A percentile compares a stretch with the other conserved stretches of the same genome.
Conservation (phyloP, 257 asterid species). For the Henckelia pumila region DNA sequence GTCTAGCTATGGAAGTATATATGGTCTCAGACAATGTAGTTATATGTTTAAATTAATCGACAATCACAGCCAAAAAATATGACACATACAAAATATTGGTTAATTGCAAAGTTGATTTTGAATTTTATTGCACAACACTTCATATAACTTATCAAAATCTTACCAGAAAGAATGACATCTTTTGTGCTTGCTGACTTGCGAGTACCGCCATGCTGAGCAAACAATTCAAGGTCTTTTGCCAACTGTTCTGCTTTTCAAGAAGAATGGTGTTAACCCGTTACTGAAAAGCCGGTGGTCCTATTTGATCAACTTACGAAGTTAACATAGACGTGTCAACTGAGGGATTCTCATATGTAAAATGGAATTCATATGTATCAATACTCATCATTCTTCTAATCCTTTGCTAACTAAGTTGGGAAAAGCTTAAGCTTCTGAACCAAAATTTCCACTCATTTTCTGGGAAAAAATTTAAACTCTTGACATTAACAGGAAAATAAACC, state of each 20-base stretch:
- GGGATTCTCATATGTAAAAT: background rate
- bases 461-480: background rate
- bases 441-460: background rate
- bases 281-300: background rate
- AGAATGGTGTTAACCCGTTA: slow-evolving; percentile 10
- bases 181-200: slow-evolving; percentile 96
- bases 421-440: background rate
- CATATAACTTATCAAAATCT: slow-evolving; percentile 23
- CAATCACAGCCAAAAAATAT: background rate
- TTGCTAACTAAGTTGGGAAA: background rate
- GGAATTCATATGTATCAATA: too few relatives aligned
- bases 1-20: slow-evolving; percentile 2
- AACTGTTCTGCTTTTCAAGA: slow-evolving; percentile 64
- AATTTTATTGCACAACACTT: background rate
- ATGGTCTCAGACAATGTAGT: background rate
- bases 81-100: background rate
- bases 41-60: background rate
- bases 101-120: slow-evolving; percentile 4
- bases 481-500: background rate
- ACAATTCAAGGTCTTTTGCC: slow-evolving; percentile 85
- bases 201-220: slow-evolving; percentile 77
- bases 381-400: background rate
- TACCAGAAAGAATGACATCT: slow-evolving; percentile 87
- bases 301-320: background rate
- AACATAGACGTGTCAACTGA: background rate